phyloP scores from a whole-genome alignment of 2,329 filamentous ascomycete species.

The Tympanopsis confertula region DNA sequence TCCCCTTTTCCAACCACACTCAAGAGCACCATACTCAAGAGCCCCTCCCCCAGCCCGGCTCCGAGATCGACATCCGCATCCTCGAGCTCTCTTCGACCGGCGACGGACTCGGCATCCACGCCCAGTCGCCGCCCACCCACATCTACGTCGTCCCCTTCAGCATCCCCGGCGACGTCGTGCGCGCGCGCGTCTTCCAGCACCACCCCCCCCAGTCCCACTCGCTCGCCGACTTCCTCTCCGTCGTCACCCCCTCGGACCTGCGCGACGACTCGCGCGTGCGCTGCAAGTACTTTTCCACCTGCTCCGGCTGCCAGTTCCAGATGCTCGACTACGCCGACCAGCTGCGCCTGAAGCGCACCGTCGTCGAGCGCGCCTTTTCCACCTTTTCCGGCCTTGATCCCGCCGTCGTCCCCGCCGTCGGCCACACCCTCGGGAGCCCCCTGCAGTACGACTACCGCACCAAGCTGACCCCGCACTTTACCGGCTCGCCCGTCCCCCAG shows the following conservation, averaged over 20 bases:
- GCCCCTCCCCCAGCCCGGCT: conserved; percentile 51
- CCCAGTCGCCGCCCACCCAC: conserved; percentile 44
- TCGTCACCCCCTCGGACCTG: conserved; percentile 60
- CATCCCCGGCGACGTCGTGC: conserved; percentile 71
- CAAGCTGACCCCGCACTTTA: conserved; percentile 93
- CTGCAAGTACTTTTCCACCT: conserved; percentile 79
- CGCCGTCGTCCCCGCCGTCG: conserved; percentile 62
- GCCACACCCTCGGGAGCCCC: conserved; percentile 80
- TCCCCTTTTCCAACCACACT: conserved; percentile 1
- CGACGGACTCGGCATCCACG: conserved; percentile 71
- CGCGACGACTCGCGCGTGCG: conserved; percentile 67
- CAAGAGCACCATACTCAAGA: conserved; percentile 2
- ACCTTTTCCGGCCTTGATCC: conserved; percentile 80
- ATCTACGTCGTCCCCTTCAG: conserved; percentile 84
- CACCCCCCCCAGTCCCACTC: conserved; percentile 49
- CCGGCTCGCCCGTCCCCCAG: conserved; percentile 55
- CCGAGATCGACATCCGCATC: conserved; percentile 74
- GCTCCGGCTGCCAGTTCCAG: conserved; percentile 92
- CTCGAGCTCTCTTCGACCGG: conserved; percentile 78
- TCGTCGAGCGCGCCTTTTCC: conserved; percentile 78
- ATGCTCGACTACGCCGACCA: conserved; percentile 88
- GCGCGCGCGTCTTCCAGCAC: conserved; percentile 70
- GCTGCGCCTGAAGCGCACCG: conserved; percentile 68
- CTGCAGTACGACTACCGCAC: conserved; percentile 89
- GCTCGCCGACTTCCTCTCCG: conserved; percentile 69